A percentile compares a stretch with the other conserved stretches of the same genome.
Evolutionary conservation across 1,284 basidiomycete species (phyloP).

Genomic region (Cryptococcus sp.): DNA sequence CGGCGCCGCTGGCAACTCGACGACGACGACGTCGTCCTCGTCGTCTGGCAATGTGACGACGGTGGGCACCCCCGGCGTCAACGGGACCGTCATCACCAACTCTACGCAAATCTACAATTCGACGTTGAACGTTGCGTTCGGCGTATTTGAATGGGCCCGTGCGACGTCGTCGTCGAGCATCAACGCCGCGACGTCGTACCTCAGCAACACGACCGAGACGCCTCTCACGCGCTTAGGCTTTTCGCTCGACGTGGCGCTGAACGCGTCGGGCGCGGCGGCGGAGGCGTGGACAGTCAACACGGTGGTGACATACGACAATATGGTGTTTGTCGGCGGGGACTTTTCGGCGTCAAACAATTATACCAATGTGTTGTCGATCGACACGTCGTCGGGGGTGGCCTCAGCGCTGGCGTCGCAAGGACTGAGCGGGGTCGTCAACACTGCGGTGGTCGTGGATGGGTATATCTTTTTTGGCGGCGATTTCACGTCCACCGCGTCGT

Average conservation of each 20-base stretch:
- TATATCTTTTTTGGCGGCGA: constrained; percentile 77
- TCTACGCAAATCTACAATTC: constrained; percentile 20
- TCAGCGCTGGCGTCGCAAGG: constrained; percentile 60
- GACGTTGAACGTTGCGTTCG: constrained; percentile 28
- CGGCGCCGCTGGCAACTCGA: constrained; percentile 22
- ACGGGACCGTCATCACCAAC: constrained; percentile 17
- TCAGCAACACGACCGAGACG: constrained; percentile 72
- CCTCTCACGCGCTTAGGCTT: constrained; percentile 63
- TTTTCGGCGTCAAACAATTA: constrained; percentile 61
- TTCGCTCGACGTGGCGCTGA: constrained; percentile 52
- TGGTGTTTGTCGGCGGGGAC: constrained; percentile 71
- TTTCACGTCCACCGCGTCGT: constrained; percentile 67
- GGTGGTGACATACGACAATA: constrained; percentile 62
- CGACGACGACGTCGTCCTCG: constrained; percentile 10
- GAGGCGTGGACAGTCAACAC: constrained; percentile 55
- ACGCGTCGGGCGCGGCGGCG: constrained; percentile 38
- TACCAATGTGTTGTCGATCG: constrained; percentile 72
- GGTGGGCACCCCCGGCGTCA: constrained; percentile 9
- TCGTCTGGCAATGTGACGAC: constrained; percentile 16
- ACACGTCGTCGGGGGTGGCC: constrained; percentile 56
- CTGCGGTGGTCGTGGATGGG: constrained; percentile 60
- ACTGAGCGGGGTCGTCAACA: constrained; percentile 70
- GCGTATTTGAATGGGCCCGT: constrained; percentile 41
- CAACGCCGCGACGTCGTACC: constrained; percentile 41
- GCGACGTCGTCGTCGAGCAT: constrained; percentile 14